A percentile compares a stretch with the other conserved stretches of the same genome.
phyloP scores from a whole-genome alignment of 2,329 filamentous ascomycete genomes.

The Xylaria sp. region DNA sequence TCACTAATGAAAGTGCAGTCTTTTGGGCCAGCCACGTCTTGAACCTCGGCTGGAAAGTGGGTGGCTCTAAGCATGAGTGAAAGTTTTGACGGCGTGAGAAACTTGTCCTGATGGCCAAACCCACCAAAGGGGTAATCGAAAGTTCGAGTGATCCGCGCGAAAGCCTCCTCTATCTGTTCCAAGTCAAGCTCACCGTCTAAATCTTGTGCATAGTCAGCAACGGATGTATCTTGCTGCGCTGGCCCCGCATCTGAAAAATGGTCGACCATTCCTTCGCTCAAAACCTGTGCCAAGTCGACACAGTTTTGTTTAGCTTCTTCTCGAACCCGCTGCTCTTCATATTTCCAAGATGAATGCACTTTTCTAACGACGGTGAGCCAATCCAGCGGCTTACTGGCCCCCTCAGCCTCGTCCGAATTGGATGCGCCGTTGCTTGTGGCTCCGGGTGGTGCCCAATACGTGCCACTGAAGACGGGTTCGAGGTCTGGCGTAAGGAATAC shows the following conservation, averaged over 20 bases:
- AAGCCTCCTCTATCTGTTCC: conserved; percentile 90
- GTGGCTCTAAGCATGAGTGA: conserved; percentile 79
- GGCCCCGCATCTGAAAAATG: conserved; percentile 31
- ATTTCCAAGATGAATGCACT: conserved; percentile 75
- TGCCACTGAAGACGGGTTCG: conserved; percentile 93
- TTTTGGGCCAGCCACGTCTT: conserved; percentile 83
- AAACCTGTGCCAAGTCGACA: conserved; percentile 81
- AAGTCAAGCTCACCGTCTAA: conserved; percentile 78
- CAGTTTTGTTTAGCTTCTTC: conserved; percentile 85
- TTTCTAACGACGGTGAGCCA: conserved; percentile 86
- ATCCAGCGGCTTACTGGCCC: conserved; percentile 68
- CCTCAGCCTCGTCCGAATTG: conserved; percentile 48
- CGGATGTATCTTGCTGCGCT: conserved; percentile 1
- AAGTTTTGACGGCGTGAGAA: conserved; percentile 85
- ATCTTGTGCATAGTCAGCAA: conserved; percentile 38
- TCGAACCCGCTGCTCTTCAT: conserved; percentile 82
- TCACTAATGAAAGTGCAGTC: conserved; percentile 75
- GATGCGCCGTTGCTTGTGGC: conserved; percentile 49
- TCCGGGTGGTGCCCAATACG: conserved; percentile 89
- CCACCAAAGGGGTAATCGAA: conserved; percentile 82
- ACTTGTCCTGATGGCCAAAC: conserved; percentile 84
- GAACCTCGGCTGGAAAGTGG: conserved; percentile 72
- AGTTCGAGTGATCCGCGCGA: conserved; percentile 77
- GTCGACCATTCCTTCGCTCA: conserved; percentile 71
- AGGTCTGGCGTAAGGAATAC: conserved; percentile 95